These are phyloP conservation scores for Geotrichum ghanense DNA, from an alignment of 805 yeast species.

Conservation along the genomic window DNA sequence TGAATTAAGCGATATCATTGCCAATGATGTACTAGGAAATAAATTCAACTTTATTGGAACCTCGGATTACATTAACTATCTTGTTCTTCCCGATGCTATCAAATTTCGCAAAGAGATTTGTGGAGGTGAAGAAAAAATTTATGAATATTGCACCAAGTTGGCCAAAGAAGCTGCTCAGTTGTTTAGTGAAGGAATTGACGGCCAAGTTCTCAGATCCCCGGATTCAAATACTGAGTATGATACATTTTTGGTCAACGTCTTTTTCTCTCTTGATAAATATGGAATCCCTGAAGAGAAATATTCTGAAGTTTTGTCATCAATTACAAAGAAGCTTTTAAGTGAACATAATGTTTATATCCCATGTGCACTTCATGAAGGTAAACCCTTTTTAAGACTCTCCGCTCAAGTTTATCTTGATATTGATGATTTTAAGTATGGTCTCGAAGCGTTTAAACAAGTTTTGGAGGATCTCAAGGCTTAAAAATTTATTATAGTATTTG, in stretches of 20 bases:
- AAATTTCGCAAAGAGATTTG: conserved; percentile 41
- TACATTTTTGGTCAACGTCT: conserved; percentile 35
- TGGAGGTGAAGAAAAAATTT: conserved; percentile 49
- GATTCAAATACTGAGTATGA: conserved; percentile 23
- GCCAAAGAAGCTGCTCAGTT: conserved; percentile 33
- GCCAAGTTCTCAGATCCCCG: conserved; percentile 28
- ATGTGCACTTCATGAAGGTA: conserved; percentile 30
- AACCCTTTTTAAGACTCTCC: conserved; percentile 39
- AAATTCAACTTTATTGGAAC: conserved; percentile 45
- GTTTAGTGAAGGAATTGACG: conserved; percentile 32
- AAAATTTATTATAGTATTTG: background rate
- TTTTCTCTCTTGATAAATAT: conserved; percentile 26
- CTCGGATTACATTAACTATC: conserved; percentile 32
- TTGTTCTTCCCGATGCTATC: conserved; percentile 37
- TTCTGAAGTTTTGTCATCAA: conserved; percentile 14
- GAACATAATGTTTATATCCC: conserved; percentile 38
- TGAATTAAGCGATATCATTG: conserved; percentile 6
- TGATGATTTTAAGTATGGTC: conserved; percentile 40
- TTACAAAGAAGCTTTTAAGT: conserved; percentile 4
- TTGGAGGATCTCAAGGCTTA: conserved; percentile 14
- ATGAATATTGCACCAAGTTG: conserved; percentile 35
- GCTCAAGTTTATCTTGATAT: conserved; percentile 51
- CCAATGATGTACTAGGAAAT: conserved; percentile 24
- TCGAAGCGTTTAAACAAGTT: conserved; percentile 28
- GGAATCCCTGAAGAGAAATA: conserved; percentile 11